Evolutionary conservation across 2,329 filamentous ascomycete species (phyloP).

Genomic region (Ceratocystiopsis sp.): DNA sequence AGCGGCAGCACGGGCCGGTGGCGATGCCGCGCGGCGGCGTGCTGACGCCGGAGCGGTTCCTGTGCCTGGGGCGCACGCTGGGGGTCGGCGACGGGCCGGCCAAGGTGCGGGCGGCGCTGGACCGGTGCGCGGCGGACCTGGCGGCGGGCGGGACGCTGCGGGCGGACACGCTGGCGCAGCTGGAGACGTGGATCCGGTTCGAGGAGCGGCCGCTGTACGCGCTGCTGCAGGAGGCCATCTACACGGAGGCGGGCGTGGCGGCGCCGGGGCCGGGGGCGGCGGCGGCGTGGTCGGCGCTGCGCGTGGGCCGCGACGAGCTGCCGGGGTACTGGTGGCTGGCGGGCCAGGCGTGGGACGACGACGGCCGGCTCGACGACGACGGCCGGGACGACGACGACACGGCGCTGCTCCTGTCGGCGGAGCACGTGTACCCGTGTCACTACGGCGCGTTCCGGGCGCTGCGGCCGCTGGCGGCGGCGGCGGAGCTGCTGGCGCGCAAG

Average conservation of each 20-base stretch:
- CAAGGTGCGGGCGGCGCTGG: background rate
- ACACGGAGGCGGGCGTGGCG: conserved; percentile 1
- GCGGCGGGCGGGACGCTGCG: background rate
- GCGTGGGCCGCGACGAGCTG: background rate
- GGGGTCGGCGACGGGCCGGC: conserved; percentile 5
- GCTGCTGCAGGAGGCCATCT: conserved; percentile 11
- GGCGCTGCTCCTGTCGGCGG: conserved; percentile 6
- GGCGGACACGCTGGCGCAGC: background rate
- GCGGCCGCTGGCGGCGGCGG: conserved; percentile 1
- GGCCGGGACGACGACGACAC: too few relatives aligned
- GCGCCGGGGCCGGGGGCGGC: background rate
- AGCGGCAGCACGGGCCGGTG: background rate
- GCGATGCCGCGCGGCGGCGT: conserved; percentile 2
- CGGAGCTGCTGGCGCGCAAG: conserved; percentile 4
- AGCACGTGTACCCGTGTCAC: conserved; percentile 12
- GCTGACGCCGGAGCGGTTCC: conserved; percentile 6
- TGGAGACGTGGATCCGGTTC: conserved; percentile 8
- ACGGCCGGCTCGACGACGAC: too few relatives aligned
- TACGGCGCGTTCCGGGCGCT: conserved; percentile 8
- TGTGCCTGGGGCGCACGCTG: conserved; percentile 9
- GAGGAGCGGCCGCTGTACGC: conserved; percentile 11
- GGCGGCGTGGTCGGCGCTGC: conserved; percentile 7
- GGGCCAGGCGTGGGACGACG: background rate
- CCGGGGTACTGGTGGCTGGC: conserved; percentile 8
- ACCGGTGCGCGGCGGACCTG: background rate